Evolutionary conservation across 1,139 yeast genomes (phyloP).

Genomic region (Sugiyamaella pinicola): DNA sequence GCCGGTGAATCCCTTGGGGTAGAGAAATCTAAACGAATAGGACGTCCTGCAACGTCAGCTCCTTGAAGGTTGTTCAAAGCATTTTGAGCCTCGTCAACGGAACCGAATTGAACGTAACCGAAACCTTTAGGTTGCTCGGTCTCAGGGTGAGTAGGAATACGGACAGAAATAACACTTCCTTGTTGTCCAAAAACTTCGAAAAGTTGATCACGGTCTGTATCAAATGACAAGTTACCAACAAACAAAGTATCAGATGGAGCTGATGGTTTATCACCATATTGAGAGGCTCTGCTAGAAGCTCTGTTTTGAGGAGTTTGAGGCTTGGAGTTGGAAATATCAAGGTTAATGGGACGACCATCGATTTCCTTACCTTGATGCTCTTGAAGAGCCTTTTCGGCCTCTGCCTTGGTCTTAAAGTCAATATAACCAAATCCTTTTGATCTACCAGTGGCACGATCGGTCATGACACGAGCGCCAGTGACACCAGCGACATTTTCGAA

Average conservation of each 20-base stretch:
- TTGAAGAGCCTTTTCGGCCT: constrained; percentile 85
- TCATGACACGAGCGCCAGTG: constrained; percentile 83
- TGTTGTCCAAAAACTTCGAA: constrained; percentile 70
- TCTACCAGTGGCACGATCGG: constrained; percentile 89
- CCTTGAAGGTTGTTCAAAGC: constrained; percentile 90
- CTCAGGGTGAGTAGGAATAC: constrained; percentile 98
- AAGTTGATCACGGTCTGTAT: constrained; percentile 76
- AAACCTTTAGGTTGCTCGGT: constrained; percentile 99
- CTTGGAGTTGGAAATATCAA: constrained; percentile 86
- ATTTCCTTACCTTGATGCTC: constrained; percentile 91
- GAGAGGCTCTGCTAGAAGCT: constrained; percentile 74
- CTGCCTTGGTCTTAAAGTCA: constrained; percentile 75
- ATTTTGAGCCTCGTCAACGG: constrained; percentile 85
- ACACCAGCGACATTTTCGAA: constrained; percentile 82
- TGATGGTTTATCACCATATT: constrained; percentile 86
- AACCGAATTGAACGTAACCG: constrained; percentile 91
- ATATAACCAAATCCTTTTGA: constrained; percentile 98
- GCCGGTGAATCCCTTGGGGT: constrained; percentile 72
- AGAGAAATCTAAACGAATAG: constrained; percentile 92
- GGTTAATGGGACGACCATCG: constrained; percentile 95
- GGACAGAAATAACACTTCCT: constrained; percentile 83
- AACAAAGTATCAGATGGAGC: constrained; percentile 94
- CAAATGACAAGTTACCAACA: constrained; percentile 93
- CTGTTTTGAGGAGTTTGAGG: constrained; percentile 57
- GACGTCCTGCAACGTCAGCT: constrained; percentile 84